Base-by-base conservation (phyloP, 2,329 filamentous ascomycete genomes). In the Ophiostoma sp. region DNA sequence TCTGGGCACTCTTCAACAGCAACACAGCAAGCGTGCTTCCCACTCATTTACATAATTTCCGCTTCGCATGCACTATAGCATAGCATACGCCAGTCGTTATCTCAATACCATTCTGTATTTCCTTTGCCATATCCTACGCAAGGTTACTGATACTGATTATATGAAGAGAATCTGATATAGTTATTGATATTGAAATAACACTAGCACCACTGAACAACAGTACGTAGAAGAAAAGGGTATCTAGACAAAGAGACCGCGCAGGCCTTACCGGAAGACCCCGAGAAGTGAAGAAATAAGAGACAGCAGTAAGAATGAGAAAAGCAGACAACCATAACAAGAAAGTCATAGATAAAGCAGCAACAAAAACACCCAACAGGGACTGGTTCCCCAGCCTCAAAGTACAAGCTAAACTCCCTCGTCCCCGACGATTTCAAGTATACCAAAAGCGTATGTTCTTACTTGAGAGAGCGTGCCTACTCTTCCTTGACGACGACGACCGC, bases 401-500 rank as follows among this genome's bases (percentile, higher is more conserved):
- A 1, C 9, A 27, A 27, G 11, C 2, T 11, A 14, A 27, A 55
- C n/a, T 9, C 5, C n/a, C 8, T 18, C 49, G 27, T 27, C 27
- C 27, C 27, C 27, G 27, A 27, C 27, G 27, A 27, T 27, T 27
- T 27, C 27, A 27, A 27, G 27, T 27, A 27, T 27, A 27, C 27
- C 27, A 27, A 27, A 2, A 27, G 27, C 27, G 27, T 27, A 27
- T 27, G 27, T 18, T 8, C 12, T 16, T 16, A 47, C n/a, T 55
- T 8, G 0, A 9, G 27, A 18, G 14, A 55, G 27, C 2, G 5
- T 11, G 12, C 5, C 12, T 77, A 83, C 38, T 82, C 80, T 5
- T 73, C 74, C 74, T 83, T 84, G 68, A 74, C 69, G 40, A 75
- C 74, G 5, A 71, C 72, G 1, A 66, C 68, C 5, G 79, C 78